phyloP scores from a whole-genome alignment of 106 monocot genomes.

The Dioscorea alata region DNA sequence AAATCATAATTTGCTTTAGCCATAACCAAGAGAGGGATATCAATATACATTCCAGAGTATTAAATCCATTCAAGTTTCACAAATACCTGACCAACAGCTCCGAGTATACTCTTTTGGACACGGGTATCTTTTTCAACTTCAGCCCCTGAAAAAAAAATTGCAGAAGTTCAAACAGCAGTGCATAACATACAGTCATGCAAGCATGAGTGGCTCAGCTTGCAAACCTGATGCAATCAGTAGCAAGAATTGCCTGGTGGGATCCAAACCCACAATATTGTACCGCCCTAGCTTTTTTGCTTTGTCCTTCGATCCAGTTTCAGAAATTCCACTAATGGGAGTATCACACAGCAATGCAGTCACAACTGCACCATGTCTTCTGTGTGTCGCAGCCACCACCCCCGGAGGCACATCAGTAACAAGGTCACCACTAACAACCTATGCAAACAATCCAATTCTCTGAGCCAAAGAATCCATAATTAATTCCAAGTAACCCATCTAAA shows the following conservation, averaged over 20 bases:
- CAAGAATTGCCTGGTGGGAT: constrained; percentile 70
- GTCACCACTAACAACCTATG: constrained; percentile 88
- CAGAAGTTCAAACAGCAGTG: not conserved
- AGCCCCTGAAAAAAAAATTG: constrained; percentile 38
- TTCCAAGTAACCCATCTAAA: too few species aligned
- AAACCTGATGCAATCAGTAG: constrained; percentile 83
- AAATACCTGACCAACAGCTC: constrained; percentile 76
- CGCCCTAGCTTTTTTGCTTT: constrained; percentile 74
- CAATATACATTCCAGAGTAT: too few species aligned
- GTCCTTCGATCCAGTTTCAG: constrained; percentile 80
- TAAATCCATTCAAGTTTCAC: too few species aligned
- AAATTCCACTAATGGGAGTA: constrained; percentile 72
- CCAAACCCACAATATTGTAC: constrained; percentile 82
- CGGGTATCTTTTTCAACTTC: constrained; percentile 89
- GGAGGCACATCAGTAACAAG: constrained; percentile 88
- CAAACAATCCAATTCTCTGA: not conserved
- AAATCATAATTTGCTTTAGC: too few species aligned
- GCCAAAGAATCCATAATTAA: too few species aligned
- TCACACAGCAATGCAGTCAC: constrained; percentile 81
- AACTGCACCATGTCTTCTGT: constrained; percentile 87
- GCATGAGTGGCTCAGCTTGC: not conserved
- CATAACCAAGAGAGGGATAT: too few species aligned
- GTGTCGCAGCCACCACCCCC: constrained; percentile 93
- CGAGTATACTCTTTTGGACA: constrained; percentile 72
- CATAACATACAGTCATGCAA: not conserved